Evolutionary conservation across 352 stramenopile genomes (phyloP), one percentile per base, ranked within the genome.

Genomic region (Pythium rishiriense): DNA sequence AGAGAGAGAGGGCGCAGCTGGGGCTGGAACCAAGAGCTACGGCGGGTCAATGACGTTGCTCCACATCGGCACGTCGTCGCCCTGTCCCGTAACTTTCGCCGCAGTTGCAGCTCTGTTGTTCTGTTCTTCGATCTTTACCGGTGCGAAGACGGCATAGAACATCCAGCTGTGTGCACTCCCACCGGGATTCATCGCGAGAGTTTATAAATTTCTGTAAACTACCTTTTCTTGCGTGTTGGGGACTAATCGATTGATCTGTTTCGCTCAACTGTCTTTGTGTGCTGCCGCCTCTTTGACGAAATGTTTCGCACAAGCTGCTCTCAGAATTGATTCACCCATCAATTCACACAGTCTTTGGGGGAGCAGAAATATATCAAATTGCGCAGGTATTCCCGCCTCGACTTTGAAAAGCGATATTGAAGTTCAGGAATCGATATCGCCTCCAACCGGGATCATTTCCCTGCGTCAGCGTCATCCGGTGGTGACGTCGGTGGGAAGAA

Each of bases 81-180:
- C 37, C 37, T 45, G 43, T 25, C 28, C n/a, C n/a, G n/a, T n/a
- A n/a, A n/a, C n/a, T n/a, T n/a, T n/a, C n/a, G n/a, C n/a, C n/a
- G n/a, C n/a, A n/a, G n/a, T n/a, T n/a, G n/a, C n/a, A n/a, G n/a
- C 28, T 25, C 28, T 49, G 15, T 49, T n/a, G 28, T 53, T 53
- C 47, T 53, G 47, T 53, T 53, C 47, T 53, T 53, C 47, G 47
- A 51, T 39, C 29, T 53, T 53, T 53, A 21, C 47, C 17, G 47
- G 47, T 53, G 47, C 47, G 25, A 11, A 19, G 19, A 28, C 50
- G 45, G 7, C 49, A 57, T 46, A 57, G 46, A 57, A 45, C 33
- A 46, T 25, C n/a, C 47, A 53, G 28, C 29, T 3, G 19, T 19
- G 19, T 25, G 24, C 24, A 43, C 47, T 42, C 26, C 4, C 15